Evolutionary conservation across 2,329 filamentous ascomycete species (phyloP).

Genomic region (Phialophora macrospora): DNA sequence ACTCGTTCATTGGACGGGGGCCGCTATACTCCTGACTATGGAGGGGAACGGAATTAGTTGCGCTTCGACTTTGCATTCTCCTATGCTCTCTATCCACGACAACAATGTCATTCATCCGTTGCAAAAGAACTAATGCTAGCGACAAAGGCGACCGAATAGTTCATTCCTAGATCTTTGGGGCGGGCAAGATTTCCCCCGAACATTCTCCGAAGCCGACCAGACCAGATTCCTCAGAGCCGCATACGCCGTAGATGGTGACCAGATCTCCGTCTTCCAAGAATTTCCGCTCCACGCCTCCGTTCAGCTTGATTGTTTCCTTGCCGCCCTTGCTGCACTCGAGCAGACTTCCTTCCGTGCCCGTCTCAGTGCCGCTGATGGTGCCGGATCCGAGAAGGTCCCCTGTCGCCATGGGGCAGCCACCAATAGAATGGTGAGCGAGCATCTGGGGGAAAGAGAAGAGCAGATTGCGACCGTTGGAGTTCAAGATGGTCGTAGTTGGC

Average conservation of each 20-base stretch:
- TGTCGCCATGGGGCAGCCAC: conserved; percentile 73
- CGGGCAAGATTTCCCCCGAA: conserved; percentile 64
- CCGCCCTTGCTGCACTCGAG: conserved; percentile 74
- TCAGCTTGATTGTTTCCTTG: conserved; percentile 66
- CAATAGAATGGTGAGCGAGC: conserved; percentile 77
- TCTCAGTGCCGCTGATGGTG: conserved; percentile 71
- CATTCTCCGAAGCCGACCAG: conserved; percentile 79
- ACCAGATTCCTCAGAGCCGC: conserved; percentile 65
- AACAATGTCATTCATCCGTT: background rate
- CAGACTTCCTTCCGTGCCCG: conserved; percentile 68
- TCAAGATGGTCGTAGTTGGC: conserved; percentile 62
- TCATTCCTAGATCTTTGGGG: conserved; percentile 39
- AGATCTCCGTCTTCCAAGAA: conserved; percentile 79
- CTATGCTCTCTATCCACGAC: background rate
- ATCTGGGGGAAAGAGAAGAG: conserved; percentile 85
- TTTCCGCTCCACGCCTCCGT: conserved; percentile 67
- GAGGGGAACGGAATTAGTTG: conserved; percentile 4
- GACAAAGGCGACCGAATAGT: background rate
- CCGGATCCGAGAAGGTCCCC: conserved; percentile 79
- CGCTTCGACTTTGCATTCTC: background rate
- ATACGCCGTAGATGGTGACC: conserved; percentile 68
- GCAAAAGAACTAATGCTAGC: background rate
- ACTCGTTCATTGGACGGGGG: background rate
- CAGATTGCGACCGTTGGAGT: conserved; percentile 67
- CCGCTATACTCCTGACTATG: background rate